Base-by-base conservation (phyloP, 2,329 filamentous ascomycete species). In the Colletotrichum cereale region DNA sequence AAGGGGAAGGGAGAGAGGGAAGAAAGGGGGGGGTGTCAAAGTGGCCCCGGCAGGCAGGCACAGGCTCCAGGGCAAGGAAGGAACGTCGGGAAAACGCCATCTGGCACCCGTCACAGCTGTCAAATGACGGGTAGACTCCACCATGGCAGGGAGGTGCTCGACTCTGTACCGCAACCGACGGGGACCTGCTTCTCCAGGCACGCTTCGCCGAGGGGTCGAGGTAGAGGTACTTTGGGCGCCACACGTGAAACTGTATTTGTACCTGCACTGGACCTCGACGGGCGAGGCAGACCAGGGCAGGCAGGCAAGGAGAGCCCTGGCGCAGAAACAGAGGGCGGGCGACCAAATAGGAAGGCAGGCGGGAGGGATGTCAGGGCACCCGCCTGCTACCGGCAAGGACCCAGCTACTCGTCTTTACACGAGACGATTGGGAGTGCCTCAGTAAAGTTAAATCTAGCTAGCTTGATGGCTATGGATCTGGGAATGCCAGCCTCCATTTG, bases 101-200 rank as follows among this genome's bases (percentile, higher is more conserved):
- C 62, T 62, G 64, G 63, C 64, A 71, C 50, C 67, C 57, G 50
- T 40, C 58, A 58, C 58, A 71, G 71, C 71, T 73, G 71, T 73
- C 71, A 71, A 70, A 73, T 57, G 60, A 63, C 71, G 71, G 71
- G 67, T 71, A 67, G 62, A 24, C 40, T 56, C 71, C 71, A 66
- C 71, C n/a, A 10, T 66, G 48, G 29, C 11, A 14, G 38, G 14
- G 44, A 18, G 16, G 16, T 16, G 12, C 26, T 36, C 3, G 21
- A 18, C 24, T 42, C 29, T 7, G 53, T 44, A 65, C 38, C 29
- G 29, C 6, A 5, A 48, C 57, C 57, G 21, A 5, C 8, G 18
- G 16, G 8, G 57, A n/a, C 24, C 40, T 61, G 18, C 38, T 8
- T 11, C 14, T 34, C 24, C 6, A 14, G 24, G 29, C 36, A 3